Evolutionary conservation across 164 flowering plant genomes (phyloP), one percentile per base, ranked within the genome.

Genomic region (Santalum album): DNA sequence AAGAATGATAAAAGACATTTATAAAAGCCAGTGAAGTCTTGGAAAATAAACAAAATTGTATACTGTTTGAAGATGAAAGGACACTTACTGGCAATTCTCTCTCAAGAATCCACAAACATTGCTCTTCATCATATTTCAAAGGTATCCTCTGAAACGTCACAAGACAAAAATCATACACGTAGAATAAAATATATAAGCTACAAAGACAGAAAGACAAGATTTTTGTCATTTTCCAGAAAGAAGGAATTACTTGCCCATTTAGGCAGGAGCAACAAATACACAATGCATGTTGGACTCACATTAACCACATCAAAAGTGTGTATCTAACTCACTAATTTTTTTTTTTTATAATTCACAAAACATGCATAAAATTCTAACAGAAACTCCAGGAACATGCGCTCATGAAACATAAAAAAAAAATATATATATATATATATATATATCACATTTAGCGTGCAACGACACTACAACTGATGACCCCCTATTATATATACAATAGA

Each of bases 71-170:
- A 15, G 32, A 25, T 32, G 34, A 24, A 29, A 49, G 3, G 39
- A 45, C 34, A 72, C 88, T 79, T 72, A 88, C 98, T 0, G 77
- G 79, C 62, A 92, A 61, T 69, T 92, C 94, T 68, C 76, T 76
- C 49, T 76, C 60, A 44, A 92, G 87, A 64, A 64, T 64, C 98
- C 96, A 92, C 25, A 59, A 16, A 43, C 75, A 78, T 58, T 60
- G 68, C 40, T 76, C 74, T 49, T 69, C 54, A 16, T 86, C 80
- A 57, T 68, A 77, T 46, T 53, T 61, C 57, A 91, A 63, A 20
- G 95, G 87, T 19, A 80, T 68, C 70, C 74, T 83, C 98, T 91
- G 84, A 38, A 53, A 55, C 54, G 12, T 51, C 0, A 45, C 2
- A 24, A 48, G 12, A 15, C 16, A 32, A 32, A n/a, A n/a, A n/a